A percentile compares a stretch with the other conserved stretches of the same genome.
Evolutionary conservation across 169 alveolate species (phyloP).

Genomic region (Plasmodium berghei): DNA sequence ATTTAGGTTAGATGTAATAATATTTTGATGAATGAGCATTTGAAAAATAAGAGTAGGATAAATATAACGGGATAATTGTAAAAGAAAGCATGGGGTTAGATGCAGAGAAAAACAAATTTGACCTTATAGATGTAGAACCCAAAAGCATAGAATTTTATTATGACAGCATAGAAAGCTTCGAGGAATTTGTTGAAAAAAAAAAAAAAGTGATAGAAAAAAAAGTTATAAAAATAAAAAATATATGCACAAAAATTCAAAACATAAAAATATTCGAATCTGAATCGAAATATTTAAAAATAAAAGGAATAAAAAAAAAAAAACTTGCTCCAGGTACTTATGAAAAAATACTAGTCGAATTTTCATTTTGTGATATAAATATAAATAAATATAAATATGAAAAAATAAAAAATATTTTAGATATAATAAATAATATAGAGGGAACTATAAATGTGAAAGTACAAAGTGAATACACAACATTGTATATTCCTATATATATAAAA

Average conservation of each 20-base stretch:
- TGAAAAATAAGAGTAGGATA: too few relatives aligned
- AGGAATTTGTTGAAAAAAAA: conserved; percentile 23
- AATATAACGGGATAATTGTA: neutral
- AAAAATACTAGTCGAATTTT: conserved; percentile 42
- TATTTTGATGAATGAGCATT: too few relatives aligned
- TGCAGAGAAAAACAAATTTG: conserved; percentile 30
- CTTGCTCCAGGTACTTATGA: conserved; percentile 67
- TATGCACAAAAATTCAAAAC: conserved; percentile 57
- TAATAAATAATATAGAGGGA: conserved; percentile 35
- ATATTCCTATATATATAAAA: conserved; percentile 56
- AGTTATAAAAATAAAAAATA: conserved; percentile 35
- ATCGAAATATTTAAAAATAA: conserved; percentile 45
- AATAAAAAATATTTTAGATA: conserved; percentile 6
- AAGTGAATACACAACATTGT: conserved; percentile 38
- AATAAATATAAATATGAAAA: conserved; percentile 27
- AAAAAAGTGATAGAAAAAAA: conserved; percentile 43
- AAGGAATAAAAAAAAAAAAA: conserved; percentile 49
- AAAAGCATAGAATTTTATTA: conserved; percentile 29
- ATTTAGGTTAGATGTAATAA: too few relatives aligned
- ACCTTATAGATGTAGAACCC: conserved; percentile 63
- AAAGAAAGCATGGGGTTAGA: neutral
- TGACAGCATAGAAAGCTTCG: conserved; percentile 41
- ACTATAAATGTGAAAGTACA: conserved; percentile 13
- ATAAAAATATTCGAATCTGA: conserved; percentile 43
- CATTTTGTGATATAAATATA: conserved; percentile 31